These are phyloP conservation scores for Fusarium sp. DNA, from an alignment of 2,329 filamentous ascomycete genomes.

Conservation along the genomic window DNA sequence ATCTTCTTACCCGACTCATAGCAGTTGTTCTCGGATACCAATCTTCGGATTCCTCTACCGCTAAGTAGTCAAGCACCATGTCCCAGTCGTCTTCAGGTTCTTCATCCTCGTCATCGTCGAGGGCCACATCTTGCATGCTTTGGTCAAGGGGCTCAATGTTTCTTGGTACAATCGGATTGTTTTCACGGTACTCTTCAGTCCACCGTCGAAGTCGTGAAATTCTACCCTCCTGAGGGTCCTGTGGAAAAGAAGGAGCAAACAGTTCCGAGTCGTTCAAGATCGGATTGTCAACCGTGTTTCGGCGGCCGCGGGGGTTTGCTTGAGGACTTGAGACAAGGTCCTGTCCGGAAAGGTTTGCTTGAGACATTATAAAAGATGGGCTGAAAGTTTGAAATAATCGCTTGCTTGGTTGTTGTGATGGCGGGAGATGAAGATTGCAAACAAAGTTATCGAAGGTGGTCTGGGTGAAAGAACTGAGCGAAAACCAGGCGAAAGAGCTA, in stretches of 20 bases:
- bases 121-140: background rate
- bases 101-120: background rate
- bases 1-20: background rate
- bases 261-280: background rate
- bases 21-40: background rate
- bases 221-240: background rate
- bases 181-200: background rate
- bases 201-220: background rate
- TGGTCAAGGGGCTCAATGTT: background rate
- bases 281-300: slow-evolving; percentile 1
- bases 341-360: background rate
- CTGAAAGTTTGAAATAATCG: background rate
- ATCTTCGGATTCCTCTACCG: background rate
- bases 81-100: background rate
- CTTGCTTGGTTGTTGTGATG: background rate
- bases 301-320: background rate
- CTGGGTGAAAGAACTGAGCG: background rate
- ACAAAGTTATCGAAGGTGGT: background rate
- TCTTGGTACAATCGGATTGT: background rate
- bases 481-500: background rate
- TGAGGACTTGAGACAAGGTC: background rate
- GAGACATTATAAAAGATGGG: background rate
- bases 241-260: background rate
- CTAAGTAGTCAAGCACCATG: background rate
- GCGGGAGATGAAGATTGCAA: background rate